A percentile compares a stretch with the other conserved stretches of the same genome.
Conservation (phyloP, 2,329 filamentous ascomycete genomes). For the Penicillium sp. region DNA sequence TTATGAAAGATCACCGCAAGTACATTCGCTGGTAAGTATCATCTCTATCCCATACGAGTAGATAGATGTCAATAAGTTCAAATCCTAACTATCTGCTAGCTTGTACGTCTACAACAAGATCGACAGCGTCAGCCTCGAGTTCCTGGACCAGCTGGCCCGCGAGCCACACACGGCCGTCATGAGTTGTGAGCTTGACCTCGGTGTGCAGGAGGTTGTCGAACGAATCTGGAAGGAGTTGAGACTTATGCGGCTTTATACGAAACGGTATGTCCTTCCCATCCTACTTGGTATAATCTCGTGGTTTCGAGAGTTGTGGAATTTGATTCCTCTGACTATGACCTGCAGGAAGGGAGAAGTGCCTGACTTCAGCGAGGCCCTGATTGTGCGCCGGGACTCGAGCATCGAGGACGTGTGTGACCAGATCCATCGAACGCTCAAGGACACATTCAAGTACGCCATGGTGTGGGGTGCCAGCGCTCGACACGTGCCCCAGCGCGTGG, state of each 20-base stretch:
- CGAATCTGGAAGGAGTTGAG: conserved; percentile 90
- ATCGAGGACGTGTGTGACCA: conserved; percentile 97
- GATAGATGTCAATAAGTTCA: not conserved
- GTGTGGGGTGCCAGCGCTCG: conserved; percentile 97
- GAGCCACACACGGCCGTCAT: conserved; percentile 95
- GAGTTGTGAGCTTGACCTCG: conserved; percentile 93
- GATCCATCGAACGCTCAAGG: conserved; percentile 89
- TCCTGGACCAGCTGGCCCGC: conserved; percentile 83
- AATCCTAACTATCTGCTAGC: conserved; percentile 34
- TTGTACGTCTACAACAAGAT: conserved; percentile 99
- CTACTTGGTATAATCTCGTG: not conserved
- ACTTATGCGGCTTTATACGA: conserved; percentile 91
- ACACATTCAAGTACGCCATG: conserved; percentile 97
- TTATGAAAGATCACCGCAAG: conserved; percentile 98
- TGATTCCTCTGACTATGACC: not conserved
- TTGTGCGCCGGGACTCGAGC: conserved; percentile 79
- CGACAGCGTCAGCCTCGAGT: conserved; percentile 88
- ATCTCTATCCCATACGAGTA: not conserved
- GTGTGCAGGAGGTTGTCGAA: conserved; percentile 88
- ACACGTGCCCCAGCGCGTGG: conserved; percentile 90
- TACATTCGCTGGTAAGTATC: conserved; percentile 71
- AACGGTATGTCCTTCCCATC: conserved; percentile 47
- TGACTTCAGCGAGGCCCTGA: conserved; percentile 84
- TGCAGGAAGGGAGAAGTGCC: conserved; percentile 80
- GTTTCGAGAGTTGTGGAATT: not conserved